These are phyloP conservation scores for Myotisia sp. DNA, from an alignment of 2,329 filamentous ascomycete species.

Conservation along the genomic window DNA sequence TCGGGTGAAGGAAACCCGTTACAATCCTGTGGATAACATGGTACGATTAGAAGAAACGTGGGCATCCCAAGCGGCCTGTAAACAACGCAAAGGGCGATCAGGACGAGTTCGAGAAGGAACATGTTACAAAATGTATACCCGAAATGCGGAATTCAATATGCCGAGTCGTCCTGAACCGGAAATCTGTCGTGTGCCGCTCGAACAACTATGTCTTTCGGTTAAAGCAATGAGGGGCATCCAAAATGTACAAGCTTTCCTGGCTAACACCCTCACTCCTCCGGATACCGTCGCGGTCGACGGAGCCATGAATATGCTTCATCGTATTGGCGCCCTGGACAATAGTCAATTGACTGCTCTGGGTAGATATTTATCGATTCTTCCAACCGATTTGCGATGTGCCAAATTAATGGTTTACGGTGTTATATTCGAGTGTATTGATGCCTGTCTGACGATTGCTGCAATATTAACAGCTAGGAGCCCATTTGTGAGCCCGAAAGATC, in stretches of 20 bases:
- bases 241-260: slow-evolving; percentile 68
- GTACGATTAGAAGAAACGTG: slow-evolving; percentile 86
- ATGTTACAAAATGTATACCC: slow-evolving; percentile 92
- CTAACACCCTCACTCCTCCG: slow-evolving; percentile 76
- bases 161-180: slow-evolving; percentile 79
- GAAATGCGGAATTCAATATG: slow-evolving; percentile 72
- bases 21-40: slow-evolving; percentile 84
- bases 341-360: slow-evolving; percentile 81
- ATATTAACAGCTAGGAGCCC: slow-evolving; percentile 83
- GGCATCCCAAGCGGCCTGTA: slow-evolving; percentile 86
- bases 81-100: slow-evolving; percentile 83
- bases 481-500: slow-evolving; percentile 71
- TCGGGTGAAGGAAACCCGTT: slow-evolving; percentile 91
- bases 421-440: slow-evolving; percentile 82
- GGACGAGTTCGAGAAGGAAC: slow-evolving; percentile 80
- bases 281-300: slow-evolving; percentile 73
- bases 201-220: slow-evolving; percentile 87
- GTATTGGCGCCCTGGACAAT: slow-evolving; percentile 81
- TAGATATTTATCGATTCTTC: slow-evolving; percentile 85
- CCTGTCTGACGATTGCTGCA: slow-evolving; percentile 74
- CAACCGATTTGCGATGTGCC: slow-evolving; percentile 78
- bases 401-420: slow-evolving; percentile 93
- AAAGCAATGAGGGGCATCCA: slow-evolving; percentile 76
- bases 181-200: slow-evolving; percentile 79
- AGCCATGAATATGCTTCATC: slow-evolving; percentile 60